Evolutionary conservation across 2,329 filamentous ascomycete species (phyloP).

Genomic region (Fonsecaea pugnacius): DNA sequence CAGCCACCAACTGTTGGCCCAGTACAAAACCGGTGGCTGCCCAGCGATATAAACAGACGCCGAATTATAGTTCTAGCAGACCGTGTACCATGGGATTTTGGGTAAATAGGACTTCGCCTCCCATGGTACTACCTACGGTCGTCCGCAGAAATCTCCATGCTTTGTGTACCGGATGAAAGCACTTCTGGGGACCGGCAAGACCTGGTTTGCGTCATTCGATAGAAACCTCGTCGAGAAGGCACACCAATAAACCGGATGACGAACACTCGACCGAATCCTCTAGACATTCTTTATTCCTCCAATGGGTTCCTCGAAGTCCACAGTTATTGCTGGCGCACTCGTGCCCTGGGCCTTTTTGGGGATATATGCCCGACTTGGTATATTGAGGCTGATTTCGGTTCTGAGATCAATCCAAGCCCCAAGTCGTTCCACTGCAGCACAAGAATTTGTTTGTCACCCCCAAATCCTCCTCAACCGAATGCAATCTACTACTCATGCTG

Average conservation of each 20-base stretch:
- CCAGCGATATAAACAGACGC: neutral
- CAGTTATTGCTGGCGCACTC: neutral
- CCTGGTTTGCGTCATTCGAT: no score
- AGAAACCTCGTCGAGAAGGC: neutral
- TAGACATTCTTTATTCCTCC: neutral
- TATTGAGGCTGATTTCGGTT: neutral
- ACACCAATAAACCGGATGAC: neutral
- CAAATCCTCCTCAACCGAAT: neutral
- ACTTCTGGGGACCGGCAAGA: no score
- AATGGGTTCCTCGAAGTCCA: neutral
- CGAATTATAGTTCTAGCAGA: neutral
- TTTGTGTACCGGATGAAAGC: neutral
- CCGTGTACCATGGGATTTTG: neutral
- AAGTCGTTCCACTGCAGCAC: neutral
- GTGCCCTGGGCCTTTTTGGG: neutral
- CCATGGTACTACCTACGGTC: no score
- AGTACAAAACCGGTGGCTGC: neutral
- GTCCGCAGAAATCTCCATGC: neutral
- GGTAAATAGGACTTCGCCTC: neutral
- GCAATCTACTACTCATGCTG: neutral
- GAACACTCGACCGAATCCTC: neutral
- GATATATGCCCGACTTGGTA: no score
- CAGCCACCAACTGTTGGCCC: neutral
- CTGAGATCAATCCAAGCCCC: neutral
- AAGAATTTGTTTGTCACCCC: neutral